Evolutionary conservation across 2,329 filamentous ascomycete species (phyloP).

Genomic region (Monosporascus ibericus): DNA sequence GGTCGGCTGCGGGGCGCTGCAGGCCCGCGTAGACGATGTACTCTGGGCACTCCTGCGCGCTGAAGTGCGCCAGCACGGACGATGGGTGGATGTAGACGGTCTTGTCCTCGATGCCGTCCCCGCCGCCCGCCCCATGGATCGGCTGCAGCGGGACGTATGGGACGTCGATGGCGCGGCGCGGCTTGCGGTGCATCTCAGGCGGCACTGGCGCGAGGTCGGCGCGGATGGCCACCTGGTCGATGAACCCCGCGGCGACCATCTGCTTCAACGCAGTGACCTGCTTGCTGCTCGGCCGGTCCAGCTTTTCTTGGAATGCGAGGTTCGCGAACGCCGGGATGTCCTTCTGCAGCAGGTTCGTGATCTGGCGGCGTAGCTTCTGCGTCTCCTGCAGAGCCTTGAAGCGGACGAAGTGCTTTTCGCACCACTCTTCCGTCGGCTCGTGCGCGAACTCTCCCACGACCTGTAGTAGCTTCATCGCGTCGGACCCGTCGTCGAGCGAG

Average conservation of each 20-base stretch:
- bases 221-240: constrained; percentile 90
- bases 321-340: constrained; percentile 63
- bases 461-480: constrained; percentile 85
- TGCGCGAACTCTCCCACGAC: constrained; percentile 84
- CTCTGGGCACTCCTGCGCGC: constrained; percentile 68
- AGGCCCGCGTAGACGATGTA: constrained; percentile 86
- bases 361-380: constrained; percentile 73
- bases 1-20: constrained; percentile 54
- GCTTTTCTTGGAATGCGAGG: constrained; percentile 48
- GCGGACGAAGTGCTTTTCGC: constrained; percentile 75
- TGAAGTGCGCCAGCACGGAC: constrained; percentile 68
- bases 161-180: constrained; percentile 83
- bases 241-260: constrained; percentile 85
- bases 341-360: constrained; percentile 71
- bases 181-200: constrained; percentile 60
- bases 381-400: constrained; percentile 84
- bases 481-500: constrained; percentile 73
- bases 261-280: constrained; percentile 80
- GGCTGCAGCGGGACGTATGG: constrained; percentile 84
- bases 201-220: constrained; percentile 77
- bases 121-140: constrained; percentile 38
- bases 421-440: constrained; percentile 67
- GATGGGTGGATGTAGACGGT: constrained; percentile 85
- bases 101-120: constrained; percentile 44
- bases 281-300: constrained; percentile 55